These are phyloP conservation scores for Debaryomycetaceae sp. DNA, from an alignment of 1,139 yeast genomes.

Conservation along the genomic window DNA sequence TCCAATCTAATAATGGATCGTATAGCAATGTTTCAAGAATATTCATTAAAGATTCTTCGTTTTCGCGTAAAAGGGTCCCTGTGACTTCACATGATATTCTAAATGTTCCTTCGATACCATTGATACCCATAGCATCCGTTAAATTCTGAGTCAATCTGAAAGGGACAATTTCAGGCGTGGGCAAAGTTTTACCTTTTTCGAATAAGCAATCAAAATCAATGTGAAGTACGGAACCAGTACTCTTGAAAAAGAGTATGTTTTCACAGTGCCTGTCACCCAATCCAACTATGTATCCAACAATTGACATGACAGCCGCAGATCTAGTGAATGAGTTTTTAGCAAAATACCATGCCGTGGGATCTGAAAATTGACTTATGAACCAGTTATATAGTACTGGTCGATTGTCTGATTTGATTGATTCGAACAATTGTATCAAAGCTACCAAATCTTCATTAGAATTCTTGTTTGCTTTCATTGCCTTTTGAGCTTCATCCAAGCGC, in stretches of 20 bases:
- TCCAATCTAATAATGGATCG: constrained; percentile 85
- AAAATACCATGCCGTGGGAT: constrained; percentile 83
- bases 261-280: constrained; percentile 97
- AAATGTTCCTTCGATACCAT: constrained; percentile 89
- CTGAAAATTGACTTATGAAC: constrained; percentile 87
- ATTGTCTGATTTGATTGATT: constrained; percentile 35
- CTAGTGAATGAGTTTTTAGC: constrained; percentile 74
- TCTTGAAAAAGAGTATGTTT: constrained; percentile 72
- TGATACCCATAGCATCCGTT: constrained; percentile 88
- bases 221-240: constrained; percentile 78
- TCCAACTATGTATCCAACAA: constrained; percentile 88
- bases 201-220: constrained; percentile 96
- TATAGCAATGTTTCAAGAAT: constrained; percentile 88
- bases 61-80: constrained; percentile 62
- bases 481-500: constrained; percentile 40
- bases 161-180: constrained; percentile 90
- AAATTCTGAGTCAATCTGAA: constrained; percentile 86
- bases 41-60: constrained; percentile 89
- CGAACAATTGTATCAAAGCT: constrained; percentile 27
- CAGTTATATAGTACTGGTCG: constrained; percentile 83
- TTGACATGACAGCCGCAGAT: constrained; percentile 94
- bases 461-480: constrained; percentile 23
- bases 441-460: constrained; percentile 14
- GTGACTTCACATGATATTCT: constrained; percentile 86
- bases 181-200: constrained; percentile 72